Evolutionary conservation across 1,284 basidiomycete genomes (phyloP).

Genomic region (Apiotrichum akiyoshidainum): DNA sequence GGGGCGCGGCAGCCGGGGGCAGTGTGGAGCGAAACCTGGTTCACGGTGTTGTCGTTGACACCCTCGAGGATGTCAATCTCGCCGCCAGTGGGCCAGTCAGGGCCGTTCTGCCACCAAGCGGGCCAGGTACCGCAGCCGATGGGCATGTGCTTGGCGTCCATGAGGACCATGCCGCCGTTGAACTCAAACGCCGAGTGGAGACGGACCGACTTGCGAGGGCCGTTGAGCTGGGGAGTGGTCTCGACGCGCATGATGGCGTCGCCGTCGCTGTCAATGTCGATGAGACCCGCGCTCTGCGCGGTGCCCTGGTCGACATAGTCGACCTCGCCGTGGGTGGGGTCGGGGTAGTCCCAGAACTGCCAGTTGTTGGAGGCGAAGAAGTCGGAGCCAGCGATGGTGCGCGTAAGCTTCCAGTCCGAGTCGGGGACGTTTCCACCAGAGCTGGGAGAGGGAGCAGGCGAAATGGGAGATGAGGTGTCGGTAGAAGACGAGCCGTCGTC

Average conservation of each 20-base stretch:
- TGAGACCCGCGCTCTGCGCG: conserved; percentile 47
- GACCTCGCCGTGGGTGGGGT: conserved; percentile 75
- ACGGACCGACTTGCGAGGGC: conserved; percentile 67
- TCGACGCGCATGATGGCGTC: conserved; percentile 81
- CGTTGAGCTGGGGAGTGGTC: conserved; percentile 67
- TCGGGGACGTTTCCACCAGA: conserved; percentile 6
- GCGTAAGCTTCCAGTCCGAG: conserved; percentile 33
- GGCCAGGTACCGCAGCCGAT: conserved; percentile 78
- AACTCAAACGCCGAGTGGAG: conserved; percentile 64
- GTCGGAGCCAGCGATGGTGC: conserved; percentile 31
- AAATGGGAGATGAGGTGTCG: too few relatives aligned
- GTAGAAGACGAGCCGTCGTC: too few relatives aligned
- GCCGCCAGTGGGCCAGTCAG: conserved; percentile 56
- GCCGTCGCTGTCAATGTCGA: conserved; percentile 62
- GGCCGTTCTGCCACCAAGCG: conserved; percentile 52
- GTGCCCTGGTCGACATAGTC: conserved; percentile 32
- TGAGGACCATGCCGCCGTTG: conserved; percentile 64
- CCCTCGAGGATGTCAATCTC: conserved; percentile 59
- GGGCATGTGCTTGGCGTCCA: conserved; percentile 87
- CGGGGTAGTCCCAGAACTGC: conserved; percentile 66
- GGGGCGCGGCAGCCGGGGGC: conserved; percentile 54
- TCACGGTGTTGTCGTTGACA: conserved; percentile 49
- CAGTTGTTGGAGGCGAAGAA: conserved; percentile 73
- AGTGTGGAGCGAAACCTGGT: conserved; percentile 53
- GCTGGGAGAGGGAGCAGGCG: neutral